Percentiles rank a stretch among this genome's conserved stretches.
phyloP scores from a whole-genome alignment of 305 asterid genomes.

The Fraxinus paxiana region DNA sequence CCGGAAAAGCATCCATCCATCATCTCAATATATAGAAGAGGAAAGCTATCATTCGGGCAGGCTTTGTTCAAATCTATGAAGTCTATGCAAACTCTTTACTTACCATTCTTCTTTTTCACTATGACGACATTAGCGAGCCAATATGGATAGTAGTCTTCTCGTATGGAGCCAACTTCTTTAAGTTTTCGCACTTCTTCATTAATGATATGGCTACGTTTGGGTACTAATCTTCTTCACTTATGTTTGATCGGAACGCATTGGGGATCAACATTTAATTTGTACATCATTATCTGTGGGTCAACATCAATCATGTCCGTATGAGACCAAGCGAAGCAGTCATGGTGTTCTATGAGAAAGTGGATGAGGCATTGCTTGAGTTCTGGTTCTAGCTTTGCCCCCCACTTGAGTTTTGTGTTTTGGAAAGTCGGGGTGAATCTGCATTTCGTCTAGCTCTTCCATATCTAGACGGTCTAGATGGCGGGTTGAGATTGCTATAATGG shows the following conservation, averaged over 20 bases:
- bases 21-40: neutral
- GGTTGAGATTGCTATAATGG: neutral
- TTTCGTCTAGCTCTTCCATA: neutral
- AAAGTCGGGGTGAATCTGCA: neutral
- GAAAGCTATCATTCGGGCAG: neutral
- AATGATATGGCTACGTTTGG: neutral
- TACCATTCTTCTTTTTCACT: neutral
- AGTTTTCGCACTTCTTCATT: too few species aligned
- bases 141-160: too few species aligned
- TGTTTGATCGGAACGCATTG: too few species aligned
- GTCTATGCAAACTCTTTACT: neutral
- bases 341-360: neutral
- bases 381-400: neutral
- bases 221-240: neutral
- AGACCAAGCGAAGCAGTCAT: neutral
- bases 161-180: too few species aligned
- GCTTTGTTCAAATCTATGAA: neutral
- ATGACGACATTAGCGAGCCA: too few species aligned
- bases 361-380: too few species aligned
- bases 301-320: neutral
- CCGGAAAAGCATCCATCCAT: neutral
- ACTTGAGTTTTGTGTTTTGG: neutral
- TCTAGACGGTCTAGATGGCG: neutral
- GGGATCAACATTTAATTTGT: neutral
- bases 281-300: neutral